Evolutionary conservation across 2,329 filamentous ascomycete species (phyloP).

Genomic region (Claviceps paspali): DNA sequence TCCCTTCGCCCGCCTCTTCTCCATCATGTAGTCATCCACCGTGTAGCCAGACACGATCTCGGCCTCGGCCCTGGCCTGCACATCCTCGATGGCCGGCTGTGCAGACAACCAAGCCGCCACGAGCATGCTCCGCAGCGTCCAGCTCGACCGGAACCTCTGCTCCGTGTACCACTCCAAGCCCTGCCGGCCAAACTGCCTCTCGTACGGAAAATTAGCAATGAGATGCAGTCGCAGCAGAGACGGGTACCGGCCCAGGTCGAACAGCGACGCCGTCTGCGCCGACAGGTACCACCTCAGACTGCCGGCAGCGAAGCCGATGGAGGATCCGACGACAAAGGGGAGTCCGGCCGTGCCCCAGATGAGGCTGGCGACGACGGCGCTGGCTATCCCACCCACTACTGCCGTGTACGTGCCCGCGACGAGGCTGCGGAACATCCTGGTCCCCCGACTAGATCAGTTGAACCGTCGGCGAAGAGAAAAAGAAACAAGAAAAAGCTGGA

Average conservation of each 20-base stretch:
- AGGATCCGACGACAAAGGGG: conserved; percentile 10
- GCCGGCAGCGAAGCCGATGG: conserved; percentile 10
- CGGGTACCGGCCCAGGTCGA: conserved; percentile 10
- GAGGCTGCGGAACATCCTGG: conserved; percentile 12
- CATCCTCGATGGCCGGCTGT: conserved; percentile 10
- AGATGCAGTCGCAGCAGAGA: conserved; percentile 10
- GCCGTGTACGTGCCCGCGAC: conserved; percentile 10
- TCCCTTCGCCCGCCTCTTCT: neutral
- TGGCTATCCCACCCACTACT: conserved; percentile 7
- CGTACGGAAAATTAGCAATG: conserved; percentile 11
- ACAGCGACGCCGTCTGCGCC: conserved; percentile 4
- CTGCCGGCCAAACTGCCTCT: conserved; percentile 5
- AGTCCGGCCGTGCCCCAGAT: conserved; percentile 11
- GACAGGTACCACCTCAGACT: conserved; percentile 9
- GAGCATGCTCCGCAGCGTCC: conserved; percentile 10
- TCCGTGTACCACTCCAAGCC: conserved; percentile 5
- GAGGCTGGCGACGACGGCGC: conserved; percentile 7
- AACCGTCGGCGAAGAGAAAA: no score
- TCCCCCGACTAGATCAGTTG: no score
- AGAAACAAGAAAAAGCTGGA: no score
- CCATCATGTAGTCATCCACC: conserved; percentile 3
- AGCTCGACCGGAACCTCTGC: conserved; percentile 5
- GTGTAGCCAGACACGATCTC: conserved; percentile 5
- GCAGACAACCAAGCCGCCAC: conserved; percentile 11
- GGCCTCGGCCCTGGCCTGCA: conserved; percentile 8